Conservation (phyloP, 2,329 filamentous ascomycete genomes). For the Xylaria sp. region DNA sequence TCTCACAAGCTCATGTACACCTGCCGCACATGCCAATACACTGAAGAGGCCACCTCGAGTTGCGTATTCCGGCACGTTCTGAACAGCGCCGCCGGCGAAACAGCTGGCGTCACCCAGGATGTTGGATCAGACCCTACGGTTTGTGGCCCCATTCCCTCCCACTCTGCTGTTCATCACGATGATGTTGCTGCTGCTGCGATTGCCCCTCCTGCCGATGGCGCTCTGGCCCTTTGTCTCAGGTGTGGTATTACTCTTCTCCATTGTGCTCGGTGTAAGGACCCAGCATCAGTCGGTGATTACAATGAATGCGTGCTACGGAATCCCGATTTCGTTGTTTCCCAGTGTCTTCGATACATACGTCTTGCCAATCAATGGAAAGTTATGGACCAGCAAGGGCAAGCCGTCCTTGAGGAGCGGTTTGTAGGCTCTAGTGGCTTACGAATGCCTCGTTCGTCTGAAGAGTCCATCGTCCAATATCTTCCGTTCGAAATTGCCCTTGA, state of each 20-base stretch:
- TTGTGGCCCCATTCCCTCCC: slow-evolving; percentile 67
- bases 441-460: slow-evolving; percentile 32
- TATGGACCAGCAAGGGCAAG: slow-evolving; percentile 40
- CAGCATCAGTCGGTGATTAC: slow-evolving; percentile 47
- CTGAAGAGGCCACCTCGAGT: slow-evolving; percentile 84
- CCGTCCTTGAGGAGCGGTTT: slow-evolving; percentile 40
- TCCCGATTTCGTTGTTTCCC: slow-evolving; percentile 41
- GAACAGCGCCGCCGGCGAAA: slow-evolving; percentile 91
- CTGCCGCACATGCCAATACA: slow-evolving; percentile 94
- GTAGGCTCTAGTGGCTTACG: slow-evolving; percentile 33
- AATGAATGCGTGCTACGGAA: slow-evolving; percentile 43
- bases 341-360: slow-evolving; percentile 37
- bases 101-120: slow-evolving; percentile 96
- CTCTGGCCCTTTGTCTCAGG: slow-evolving; percentile 47
- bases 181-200: slow-evolving; percentile 35
- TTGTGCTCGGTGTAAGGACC: slow-evolving; percentile 46
- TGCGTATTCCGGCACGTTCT: slow-evolving; percentile 97
- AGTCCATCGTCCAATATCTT: slow-evolving; percentile 41
- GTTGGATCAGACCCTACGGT: slow-evolving; percentile 98
- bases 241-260: slow-evolving; percentile 50
- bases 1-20: slow-evolving; percentile 90
- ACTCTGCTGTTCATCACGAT: slow-evolving; percentile 31
- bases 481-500: slow-evolving; percentile 37
- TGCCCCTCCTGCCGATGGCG: slow-evolving; percentile 38
- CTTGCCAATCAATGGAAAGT: slow-evolving; percentile 41